Evolutionary conservation across 2,329 filamentous ascomycete genomes (phyloP), one percentile per base, ranked within the genome.

Genomic region (Cordyceps javanica): DNA sequence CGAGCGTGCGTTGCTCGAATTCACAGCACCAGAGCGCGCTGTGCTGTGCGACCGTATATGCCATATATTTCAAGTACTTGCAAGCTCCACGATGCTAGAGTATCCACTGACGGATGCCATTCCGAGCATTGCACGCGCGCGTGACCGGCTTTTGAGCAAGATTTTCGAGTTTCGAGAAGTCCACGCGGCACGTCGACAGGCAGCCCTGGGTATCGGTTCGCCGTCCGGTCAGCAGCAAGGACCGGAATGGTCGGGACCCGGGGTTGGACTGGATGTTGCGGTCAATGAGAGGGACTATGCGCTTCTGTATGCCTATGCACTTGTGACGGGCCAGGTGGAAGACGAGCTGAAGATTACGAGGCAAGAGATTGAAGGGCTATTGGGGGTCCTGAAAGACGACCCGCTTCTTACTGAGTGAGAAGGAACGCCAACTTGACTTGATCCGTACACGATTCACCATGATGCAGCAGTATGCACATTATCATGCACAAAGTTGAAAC

Each of bases 31-130:
- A n/a, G 91, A 96, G 71, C 82, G 92, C 46, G 85, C 82, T 10
- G 85, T 91, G 61, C 77, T 96, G 39, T 93, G 89, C 64, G 85
- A 88, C 48, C 84, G 91, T 44, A 94, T 96, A 64, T 93, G 89
- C 67, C 92, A 96, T 77, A 80, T 96, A 13, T 82, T 81, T 63
- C 77, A 82, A 66, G 91, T 96, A 4, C 82, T 96, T 61, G 91
- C 91, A 2, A 91, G 88, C 55, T 94, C 89, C 3, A 84, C 96
- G 74, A 94, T 93, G 76, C 80, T 96, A 3, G 91, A 94, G 71
- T 96, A 95, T 65, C 90, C 91, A 0, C 77, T 96, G 59, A 91
- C 87, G 39, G 90, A 95, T 66, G 88, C 88, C 9, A 75, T 96
- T 41, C 92, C 92, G 0, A 90, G 85, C 63, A 88, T 92, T 36